Conservation (phyloP, 2,329 filamentous ascomycete genomes). For the Myrmaecium sp. region DNA sequence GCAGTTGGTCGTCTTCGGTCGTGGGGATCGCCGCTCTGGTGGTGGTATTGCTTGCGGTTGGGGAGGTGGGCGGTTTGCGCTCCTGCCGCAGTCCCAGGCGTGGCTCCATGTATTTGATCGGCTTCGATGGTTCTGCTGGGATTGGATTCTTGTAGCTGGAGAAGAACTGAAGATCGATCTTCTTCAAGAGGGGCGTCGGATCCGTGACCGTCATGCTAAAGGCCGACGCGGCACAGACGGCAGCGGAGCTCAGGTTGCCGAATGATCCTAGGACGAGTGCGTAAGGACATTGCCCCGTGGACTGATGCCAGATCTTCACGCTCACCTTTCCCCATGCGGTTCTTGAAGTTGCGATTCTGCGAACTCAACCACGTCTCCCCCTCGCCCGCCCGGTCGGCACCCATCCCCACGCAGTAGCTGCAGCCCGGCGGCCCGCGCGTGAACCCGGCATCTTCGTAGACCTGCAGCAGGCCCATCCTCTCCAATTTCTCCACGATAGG, state of each 20-base stretch:
- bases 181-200: conserved; percentile 14
- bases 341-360: conserved; percentile 31
- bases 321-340: conserved; percentile 27
- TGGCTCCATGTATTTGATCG: conserved; percentile 6
- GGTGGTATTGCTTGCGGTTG: no score
- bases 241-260: conserved; percentile 28
- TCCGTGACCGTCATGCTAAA: conserved; percentile 28
- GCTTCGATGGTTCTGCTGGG: neutral
- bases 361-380: conserved; percentile 29
- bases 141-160: conserved; percentile 1
- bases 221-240: conserved; percentile 29
- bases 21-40: no score
- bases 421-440: conserved; percentile 26
- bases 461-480: conserved; percentile 16
- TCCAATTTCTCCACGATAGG: conserved; percentile 23
- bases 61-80: no score
- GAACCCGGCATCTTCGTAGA: conserved; percentile 27
- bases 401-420: conserved; percentile 29
- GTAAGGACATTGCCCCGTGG: no score
- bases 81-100: no score
- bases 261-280: conserved; percentile 22
- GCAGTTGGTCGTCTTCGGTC: no score
- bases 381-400: conserved; percentile 22
- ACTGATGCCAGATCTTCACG: conserved; percentile 2
- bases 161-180: conserved; percentile 11